Percentiles rank a stretch among this genome's conserved stretches.
Conservation (phyloP, 2,329 filamentous ascomycete species). For the Fusarium nurragi region DNA sequence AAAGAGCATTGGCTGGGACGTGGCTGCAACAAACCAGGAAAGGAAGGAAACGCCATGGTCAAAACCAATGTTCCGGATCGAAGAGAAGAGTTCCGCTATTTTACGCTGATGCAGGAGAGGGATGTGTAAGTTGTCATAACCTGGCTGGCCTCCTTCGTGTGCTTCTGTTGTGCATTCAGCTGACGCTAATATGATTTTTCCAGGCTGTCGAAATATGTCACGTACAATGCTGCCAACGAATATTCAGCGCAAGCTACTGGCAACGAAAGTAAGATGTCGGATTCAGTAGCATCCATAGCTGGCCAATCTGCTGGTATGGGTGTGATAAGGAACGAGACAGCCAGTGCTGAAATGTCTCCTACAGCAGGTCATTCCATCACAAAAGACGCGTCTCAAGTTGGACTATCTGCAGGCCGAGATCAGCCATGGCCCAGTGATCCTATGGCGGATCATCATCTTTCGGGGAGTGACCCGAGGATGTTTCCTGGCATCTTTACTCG, state of each 20-base stretch:
- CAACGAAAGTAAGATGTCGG: slow-evolving; percentile 28
- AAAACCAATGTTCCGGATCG: slow-evolving; percentile 98
- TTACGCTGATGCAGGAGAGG: slow-evolving; percentile 85
- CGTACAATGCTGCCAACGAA: slow-evolving; percentile 46
- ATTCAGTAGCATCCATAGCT: slow-evolving; percentile 27
- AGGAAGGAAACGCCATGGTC: slow-evolving; percentile 87
- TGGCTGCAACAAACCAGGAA: slow-evolving; percentile 80
- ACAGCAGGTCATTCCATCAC: slow-evolving; percentile 18
- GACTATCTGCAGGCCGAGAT: slow-evolving; percentile 44
- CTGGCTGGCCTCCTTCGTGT: not conserved
- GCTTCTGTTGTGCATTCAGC: not conserved
- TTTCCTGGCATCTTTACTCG: slow-evolving; percentile 75
- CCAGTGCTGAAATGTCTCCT: slow-evolving; percentile 21
- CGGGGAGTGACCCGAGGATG: slow-evolving; percentile 71
- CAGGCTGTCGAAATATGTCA: slow-evolving; percentile 57
- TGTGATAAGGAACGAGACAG: slow-evolving; percentile 5
- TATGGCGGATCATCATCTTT: slow-evolving; percentile 58
- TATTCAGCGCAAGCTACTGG: slow-evolving; percentile 9
- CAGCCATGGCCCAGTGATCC: slow-evolving; percentile 52
- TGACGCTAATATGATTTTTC: slow-evolving; percentile 3
- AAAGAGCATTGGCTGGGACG: slow-evolving; percentile 92
- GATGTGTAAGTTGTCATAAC: slow-evolving; percentile 71
- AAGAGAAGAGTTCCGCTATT: slow-evolving; percentile 86
- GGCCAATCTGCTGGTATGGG: slow-evolving; percentile 9
- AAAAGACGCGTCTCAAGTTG: slow-evolving; percentile 34